These are phyloP conservation scores for Gryganskiella cystojenkinii DNA, from an alignment of 192 early-diverging fungal genomes.

Conservation along the genomic window DNA sequence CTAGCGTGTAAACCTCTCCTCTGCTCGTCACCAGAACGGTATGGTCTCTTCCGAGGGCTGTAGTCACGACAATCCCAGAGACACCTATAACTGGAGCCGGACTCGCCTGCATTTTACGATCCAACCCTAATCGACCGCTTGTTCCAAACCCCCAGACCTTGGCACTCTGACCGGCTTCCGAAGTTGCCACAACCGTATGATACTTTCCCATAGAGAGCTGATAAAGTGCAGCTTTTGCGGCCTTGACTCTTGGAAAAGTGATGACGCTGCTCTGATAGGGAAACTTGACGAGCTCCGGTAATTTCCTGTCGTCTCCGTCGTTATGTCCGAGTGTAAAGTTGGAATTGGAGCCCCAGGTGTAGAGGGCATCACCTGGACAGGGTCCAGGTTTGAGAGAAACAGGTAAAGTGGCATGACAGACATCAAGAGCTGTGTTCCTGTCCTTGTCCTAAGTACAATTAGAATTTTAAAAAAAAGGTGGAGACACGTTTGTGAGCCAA, in stretches of 20 bases:
- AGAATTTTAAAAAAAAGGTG: conserved; percentile 13
- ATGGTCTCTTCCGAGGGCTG: conserved; percentile 78
- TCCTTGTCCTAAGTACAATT: conserved; percentile 59
- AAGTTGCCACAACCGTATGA: conserved; percentile 68
- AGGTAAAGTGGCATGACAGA: conserved; percentile 43
- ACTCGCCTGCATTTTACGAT: conserved; percentile 68
- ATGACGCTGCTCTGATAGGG: conserved; percentile 43
- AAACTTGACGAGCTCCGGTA: conserved; percentile 71
- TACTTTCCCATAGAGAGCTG: conserved; percentile 74
- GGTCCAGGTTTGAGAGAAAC: conserved; percentile 36
- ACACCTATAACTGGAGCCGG: conserved; percentile 61
- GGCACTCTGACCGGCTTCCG: conserved; percentile 54
- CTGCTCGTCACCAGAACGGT: conserved; percentile 66
- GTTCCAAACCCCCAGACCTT: conserved; percentile 74
- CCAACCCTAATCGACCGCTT: conserved; percentile 75
- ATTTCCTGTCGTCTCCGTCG: conserved; percentile 70
- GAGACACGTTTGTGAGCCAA: conserved; percentile 1
- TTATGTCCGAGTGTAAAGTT: conserved; percentile 75
- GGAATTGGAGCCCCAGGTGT: conserved; percentile 81
- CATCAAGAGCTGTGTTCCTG: conserved; percentile 54
- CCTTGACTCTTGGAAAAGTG: conserved; percentile 30
- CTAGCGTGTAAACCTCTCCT: conserved; percentile 74
- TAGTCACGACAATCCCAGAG: conserved; percentile 40
- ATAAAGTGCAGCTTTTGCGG: conserved; percentile 27
- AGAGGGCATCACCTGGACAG: conserved; percentile 55